Percentiles rank a stretch among this genome's conserved stretches.
These are phyloP conservation scores for Eucalyptus paniculata DNA, from an alignment of 345 rosid species.

Conservation along the genomic window DNA sequence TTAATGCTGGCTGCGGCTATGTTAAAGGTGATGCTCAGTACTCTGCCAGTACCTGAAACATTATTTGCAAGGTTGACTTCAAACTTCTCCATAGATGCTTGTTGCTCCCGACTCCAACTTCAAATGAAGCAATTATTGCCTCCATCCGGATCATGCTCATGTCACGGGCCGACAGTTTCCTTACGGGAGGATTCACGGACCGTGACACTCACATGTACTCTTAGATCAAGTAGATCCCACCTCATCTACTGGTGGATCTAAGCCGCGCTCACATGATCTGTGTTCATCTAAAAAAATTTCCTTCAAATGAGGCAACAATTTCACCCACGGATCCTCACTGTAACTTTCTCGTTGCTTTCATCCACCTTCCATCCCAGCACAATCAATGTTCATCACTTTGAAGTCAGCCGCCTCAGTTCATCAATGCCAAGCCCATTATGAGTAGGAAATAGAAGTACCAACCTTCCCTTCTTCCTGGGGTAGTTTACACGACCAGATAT, in stretches of 20 bases:
- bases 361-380: background rate
- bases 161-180: no score
- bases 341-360: background rate
- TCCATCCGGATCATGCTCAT: background rate
- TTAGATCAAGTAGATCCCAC: background rate
- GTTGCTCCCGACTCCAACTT: background rate
- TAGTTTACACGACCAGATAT: background rate
- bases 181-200: no score
- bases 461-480: background rate
- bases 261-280: background rate
- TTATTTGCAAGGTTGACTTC: slow-evolving; percentile 39
- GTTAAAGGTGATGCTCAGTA: slow-evolving; percentile 79
- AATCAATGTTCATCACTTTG: background rate
- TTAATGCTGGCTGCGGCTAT: slow-evolving; percentile 62
- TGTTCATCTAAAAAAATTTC: background rate
- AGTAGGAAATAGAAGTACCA: background rate
- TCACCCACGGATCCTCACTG: background rate
- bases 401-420: background rate
- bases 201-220: background rate
- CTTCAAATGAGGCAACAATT: background rate
- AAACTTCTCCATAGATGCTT: background rate
- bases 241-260: background rate
- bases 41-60: slow-evolving; percentile 62
- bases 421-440: background rate
- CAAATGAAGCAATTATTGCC: background rate